Percentiles rank a stretch among this genome's conserved stretches.
Evolutionary conservation across 306 rosid genomes (phyloP).

Genomic region (Clitoria ternatea): DNA sequence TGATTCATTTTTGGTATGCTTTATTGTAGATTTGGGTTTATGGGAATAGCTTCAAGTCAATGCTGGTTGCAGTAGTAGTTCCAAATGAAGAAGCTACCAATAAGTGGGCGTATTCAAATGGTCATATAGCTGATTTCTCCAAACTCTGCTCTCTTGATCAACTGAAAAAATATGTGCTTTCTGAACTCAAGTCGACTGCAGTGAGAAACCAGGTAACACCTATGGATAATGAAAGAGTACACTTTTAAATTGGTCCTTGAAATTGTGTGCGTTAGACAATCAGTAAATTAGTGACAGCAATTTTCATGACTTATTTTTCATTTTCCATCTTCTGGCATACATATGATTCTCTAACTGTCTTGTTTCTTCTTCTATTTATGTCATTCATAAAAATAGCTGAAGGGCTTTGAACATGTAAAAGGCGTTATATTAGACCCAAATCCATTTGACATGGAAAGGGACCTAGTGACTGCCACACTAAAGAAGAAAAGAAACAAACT

Average conservation of each 20-base stretch:
- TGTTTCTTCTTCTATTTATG: not conserved
- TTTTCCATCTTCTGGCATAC: too few species aligned
- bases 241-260: too few species aligned
- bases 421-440: conserved; percentile 62
- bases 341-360: not conserved
- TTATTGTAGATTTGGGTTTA: conserved; percentile 70
- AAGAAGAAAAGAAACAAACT: conserved; percentile 75
- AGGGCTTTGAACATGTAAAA: conserved; percentile 70
- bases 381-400: conserved; percentile 46
- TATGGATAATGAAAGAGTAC: too few species aligned
- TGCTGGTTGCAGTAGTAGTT: conserved; percentile 66
- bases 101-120: conserved; percentile 79
- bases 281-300: too few species aligned
- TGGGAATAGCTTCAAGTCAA: conserved; percentile 80
- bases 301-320: too few species aligned
- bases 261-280: too few species aligned
- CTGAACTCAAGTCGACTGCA: conserved; percentile 68
- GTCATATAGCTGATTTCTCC: conserved; percentile 53
- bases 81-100: conserved; percentile 63
- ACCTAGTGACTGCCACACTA: conserved; percentile 78
- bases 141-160: conserved; percentile 68
- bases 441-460: conserved; percentile 73
- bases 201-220: conserved; percentile 69
- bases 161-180: conserved; percentile 49
- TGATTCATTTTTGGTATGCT: not conserved